Evolutionary conservation across 768 basidiomycete species (phyloP).

Genomic region (Boletus pseudo-olivaceus): DNA sequence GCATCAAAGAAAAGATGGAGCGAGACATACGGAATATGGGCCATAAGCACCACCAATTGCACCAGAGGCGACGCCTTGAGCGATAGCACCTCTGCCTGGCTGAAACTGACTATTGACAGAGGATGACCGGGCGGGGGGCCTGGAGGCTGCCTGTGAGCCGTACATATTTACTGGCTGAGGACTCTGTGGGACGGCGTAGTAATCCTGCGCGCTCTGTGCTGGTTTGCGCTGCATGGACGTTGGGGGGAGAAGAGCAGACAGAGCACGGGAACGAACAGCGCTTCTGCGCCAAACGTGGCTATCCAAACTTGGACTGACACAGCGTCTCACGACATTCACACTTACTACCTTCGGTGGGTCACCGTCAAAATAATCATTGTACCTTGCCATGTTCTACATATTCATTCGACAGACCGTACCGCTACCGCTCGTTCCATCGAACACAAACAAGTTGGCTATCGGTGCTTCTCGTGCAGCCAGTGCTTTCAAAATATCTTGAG

Average conservation of each 20-base stretch:
- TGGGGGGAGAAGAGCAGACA: slow-evolving; percentile 6
- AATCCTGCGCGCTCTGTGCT: slow-evolving; percentile 47
- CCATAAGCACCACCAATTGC: slow-evolving; percentile 79
- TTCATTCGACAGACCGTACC: slow-evolving; percentile 62
- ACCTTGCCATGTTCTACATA: slow-evolving; percentile 31
- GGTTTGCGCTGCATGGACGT: slow-evolving; percentile 41
- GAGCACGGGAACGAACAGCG: slow-evolving; percentile 9
- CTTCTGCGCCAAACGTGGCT: slow-evolving; percentile 21
- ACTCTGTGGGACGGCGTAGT: slow-evolving; percentile 66
- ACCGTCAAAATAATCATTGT: neutral
- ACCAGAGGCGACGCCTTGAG: slow-evolving; percentile 78
- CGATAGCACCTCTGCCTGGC: slow-evolving; percentile 52
- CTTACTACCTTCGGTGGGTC: neutral
- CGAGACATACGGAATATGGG: slow-evolving; percentile 71
- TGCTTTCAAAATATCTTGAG: slow-evolving; percentile 91
- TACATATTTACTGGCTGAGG: slow-evolving; percentile 41
- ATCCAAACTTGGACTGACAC: slow-evolving; percentile 20
- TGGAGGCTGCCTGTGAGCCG: slow-evolving; percentile 21
- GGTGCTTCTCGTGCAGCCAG: slow-evolving; percentile 89
- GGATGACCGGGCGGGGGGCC: slow-evolving; percentile 26
- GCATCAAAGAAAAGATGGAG: neutral
- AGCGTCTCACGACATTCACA: slow-evolving; percentile 13
- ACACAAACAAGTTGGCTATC: slow-evolving; percentile 87
- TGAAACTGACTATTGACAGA: slow-evolving; percentile 29
- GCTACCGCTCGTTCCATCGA: slow-evolving; percentile 78